Percentiles rank a stretch among this genome's conserved stretches.
Conservation (phyloP, 2,329 filamentous ascomycete species). For the Aspergillus vadensis region DNA sequence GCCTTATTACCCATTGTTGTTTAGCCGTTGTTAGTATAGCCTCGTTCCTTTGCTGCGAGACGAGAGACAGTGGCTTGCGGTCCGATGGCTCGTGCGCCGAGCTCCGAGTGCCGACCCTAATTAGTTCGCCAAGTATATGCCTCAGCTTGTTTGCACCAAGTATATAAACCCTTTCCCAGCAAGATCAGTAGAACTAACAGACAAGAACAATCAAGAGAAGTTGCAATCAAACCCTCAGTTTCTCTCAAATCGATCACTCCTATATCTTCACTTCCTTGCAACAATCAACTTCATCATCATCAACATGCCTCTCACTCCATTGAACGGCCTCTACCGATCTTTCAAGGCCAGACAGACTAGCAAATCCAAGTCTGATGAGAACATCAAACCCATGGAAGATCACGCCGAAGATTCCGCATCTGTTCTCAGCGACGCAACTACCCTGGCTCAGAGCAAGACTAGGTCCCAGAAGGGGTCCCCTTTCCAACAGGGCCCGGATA, state of each 20-base stretch:
- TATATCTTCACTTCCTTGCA: no score
- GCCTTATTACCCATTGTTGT: neutral
- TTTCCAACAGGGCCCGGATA: neutral
- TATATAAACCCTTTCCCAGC: neutral
- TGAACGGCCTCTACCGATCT: conserved; percentile 1
- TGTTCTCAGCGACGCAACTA: conserved; percentile 4
- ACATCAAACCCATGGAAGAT: neutral
- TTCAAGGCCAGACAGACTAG: neutral
- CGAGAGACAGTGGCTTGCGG: neutral
- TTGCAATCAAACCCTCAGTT: neutral
- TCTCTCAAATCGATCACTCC: no score
- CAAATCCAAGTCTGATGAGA: neutral
- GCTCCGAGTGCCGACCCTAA: neutral
- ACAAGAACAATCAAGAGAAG: neutral
- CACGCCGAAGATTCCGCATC: neutral
- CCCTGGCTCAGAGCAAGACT: neutral
- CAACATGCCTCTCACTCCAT: neutral
- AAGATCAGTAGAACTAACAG: neutral
- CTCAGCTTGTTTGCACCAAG: no score
- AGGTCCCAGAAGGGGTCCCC: neutral
- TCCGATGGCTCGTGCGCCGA: conserved; percentile 5
- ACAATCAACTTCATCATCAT: neutral
- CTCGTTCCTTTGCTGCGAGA: neutral
- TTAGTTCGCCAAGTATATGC: no score
- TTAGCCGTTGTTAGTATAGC: neutral